Evolutionary conservation across 495 filamentous ascomycete genomes (phyloP).

Genomic region (Jackrogersella minutella): DNA sequence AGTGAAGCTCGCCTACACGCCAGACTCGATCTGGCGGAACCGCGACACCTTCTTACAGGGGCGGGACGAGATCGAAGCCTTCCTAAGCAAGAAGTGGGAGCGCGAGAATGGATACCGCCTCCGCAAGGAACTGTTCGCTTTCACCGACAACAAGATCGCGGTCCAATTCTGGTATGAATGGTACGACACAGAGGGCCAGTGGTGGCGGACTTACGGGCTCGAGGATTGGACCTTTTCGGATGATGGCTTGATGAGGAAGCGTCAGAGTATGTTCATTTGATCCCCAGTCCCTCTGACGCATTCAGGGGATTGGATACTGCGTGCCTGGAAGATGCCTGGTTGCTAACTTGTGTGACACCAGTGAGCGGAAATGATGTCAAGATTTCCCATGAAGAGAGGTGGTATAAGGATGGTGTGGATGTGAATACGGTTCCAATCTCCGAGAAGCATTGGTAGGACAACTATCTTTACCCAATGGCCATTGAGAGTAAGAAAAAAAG

Average conservation of each 20-base stretch:
- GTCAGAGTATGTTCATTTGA: constrained; percentile 66
- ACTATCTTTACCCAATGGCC: no score
- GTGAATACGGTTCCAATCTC: constrained; percentile 75
- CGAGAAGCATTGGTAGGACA: constrained; percentile 77
- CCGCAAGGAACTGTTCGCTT: constrained; percentile 88
- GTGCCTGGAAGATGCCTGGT: no score
- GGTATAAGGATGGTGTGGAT: constrained; percentile 76
- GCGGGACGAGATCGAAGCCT: constrained; percentile 71
- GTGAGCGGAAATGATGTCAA: constrained; percentile 89
- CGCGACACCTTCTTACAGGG: constrained; percentile 75
- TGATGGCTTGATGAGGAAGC: constrained; percentile 83
- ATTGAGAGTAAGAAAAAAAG: no score
- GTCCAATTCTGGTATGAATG: constrained; percentile 97
- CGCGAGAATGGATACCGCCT: constrained; percentile 77
- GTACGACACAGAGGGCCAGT: constrained; percentile 75
- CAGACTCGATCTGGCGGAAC: constrained; percentile 84
- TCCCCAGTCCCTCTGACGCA: background rate
- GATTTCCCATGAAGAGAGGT: constrained; percentile 68
- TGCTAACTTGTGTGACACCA: constrained; percentile 1
- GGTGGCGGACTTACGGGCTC: constrained; percentile 90
- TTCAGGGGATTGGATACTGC: background rate
- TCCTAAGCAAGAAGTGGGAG: constrained; percentile 80
- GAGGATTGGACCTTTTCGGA: constrained; percentile 92
- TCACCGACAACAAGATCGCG: constrained; percentile 74
- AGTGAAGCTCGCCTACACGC: constrained; percentile 78